A percentile compares a stretch with the other conserved stretches of the same genome.
Evolutionary conservation across 2,329 filamentous ascomycete species (phyloP).

Genomic region (Thermomyces lanuginosus): DNA sequence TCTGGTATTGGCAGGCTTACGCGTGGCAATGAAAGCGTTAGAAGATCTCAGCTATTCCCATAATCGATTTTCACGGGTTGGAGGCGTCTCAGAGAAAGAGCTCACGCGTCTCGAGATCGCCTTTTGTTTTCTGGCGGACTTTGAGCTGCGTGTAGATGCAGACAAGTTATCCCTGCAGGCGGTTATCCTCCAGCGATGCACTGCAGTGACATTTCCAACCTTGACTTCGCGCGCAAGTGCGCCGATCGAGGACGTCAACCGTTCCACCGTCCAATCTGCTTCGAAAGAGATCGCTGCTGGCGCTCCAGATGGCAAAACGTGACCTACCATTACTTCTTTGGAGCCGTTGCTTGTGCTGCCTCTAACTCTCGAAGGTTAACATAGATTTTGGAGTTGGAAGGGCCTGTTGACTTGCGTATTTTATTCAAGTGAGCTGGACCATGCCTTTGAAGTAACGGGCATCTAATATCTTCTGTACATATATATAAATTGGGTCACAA

Average conservation of each 20-base stretch:
- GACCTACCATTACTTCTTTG: background rate
- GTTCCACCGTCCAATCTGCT: slow-evolving; percentile 2
- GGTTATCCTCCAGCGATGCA: slow-evolving; percentile 17
- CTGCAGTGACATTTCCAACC: background rate
- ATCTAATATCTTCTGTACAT: no score
- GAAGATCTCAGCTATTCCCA: slow-evolving; percentile 85
- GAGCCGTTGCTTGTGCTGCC: background rate
- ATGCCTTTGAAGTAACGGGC: no score
- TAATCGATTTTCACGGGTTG: slow-evolving; percentile 66
- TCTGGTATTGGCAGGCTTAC: slow-evolving; percentile 63
- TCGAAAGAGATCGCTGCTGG: slow-evolving; percentile 2
- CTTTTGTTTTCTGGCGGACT: slow-evolving; percentile 73
- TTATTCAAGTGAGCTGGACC: no score
- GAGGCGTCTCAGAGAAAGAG: slow-evolving; percentile 69
- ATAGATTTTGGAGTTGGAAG: no score
- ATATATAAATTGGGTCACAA: no score
- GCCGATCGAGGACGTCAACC: background rate
- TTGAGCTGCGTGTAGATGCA: slow-evolving; percentile 53
- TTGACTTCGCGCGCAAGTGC: background rate
- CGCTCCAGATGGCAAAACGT: background rate
- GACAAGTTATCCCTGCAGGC: slow-evolving; percentile 38
- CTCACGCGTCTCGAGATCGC: slow-evolving; percentile 75
- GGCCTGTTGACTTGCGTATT: no score
- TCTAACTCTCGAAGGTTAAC: no score
- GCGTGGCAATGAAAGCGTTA: slow-evolving; percentile 86